Percentiles rank a stretch among this genome's conserved stretches.
phyloP scores from a whole-genome alignment of 805 yeast species.

The Wickerhamiella shivajii region DNA sequence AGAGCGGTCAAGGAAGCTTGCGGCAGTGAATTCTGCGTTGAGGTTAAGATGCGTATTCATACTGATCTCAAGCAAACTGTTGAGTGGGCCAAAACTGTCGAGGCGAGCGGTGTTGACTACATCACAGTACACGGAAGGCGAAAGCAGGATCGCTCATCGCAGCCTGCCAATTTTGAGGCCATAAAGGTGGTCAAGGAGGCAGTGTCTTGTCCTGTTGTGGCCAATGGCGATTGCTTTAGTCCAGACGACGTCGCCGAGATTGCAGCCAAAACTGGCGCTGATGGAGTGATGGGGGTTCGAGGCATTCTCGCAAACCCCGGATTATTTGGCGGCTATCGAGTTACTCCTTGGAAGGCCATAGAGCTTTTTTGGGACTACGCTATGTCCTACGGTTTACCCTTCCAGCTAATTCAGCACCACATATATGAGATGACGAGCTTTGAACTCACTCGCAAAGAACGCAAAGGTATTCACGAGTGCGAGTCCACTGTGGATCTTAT shows the following conservation, averaged over 20 bases:
- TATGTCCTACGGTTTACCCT: slow-evolving; percentile 72
- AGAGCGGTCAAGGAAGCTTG: slow-evolving; percentile 61
- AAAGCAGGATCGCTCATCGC: slow-evolving; percentile 66
- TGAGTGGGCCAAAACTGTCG: slow-evolving; percentile 55
- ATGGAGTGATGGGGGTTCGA: slow-evolving; percentile 92
- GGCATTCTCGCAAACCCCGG: slow-evolving; percentile 83
- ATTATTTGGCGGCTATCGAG: slow-evolving; percentile 54
- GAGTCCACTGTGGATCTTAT: slow-evolving; percentile 46
- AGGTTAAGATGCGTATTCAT: slow-evolving; percentile 86
- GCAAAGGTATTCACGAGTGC: slow-evolving; percentile 50
- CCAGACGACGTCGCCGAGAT: slow-evolving; percentile 51
- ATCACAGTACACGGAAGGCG: slow-evolving; percentile 92
- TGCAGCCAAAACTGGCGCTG: slow-evolving; percentile 52
- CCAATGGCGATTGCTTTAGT: slow-evolving; percentile 88
- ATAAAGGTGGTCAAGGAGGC: slow-evolving; percentile 47
- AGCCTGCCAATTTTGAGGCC: slow-evolving; percentile 73
- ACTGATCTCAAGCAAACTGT: slow-evolving; percentile 58
- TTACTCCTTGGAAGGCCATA: slow-evolving; percentile 83
- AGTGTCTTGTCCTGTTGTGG: slow-evolving; percentile 66
- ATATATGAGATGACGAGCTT: slow-evolving; percentile 68
- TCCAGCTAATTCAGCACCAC: slow-evolving; percentile 74
- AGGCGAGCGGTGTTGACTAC: slow-evolving; percentile 81
- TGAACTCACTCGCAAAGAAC: slow-evolving; percentile 33
- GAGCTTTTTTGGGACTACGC: slow-evolving; percentile 72
- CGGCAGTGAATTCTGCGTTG: slow-evolving; percentile 60